Conservation (phyloP, 192 early-diverging fungal genomes). For the Backusella liffmaniae region DNA sequence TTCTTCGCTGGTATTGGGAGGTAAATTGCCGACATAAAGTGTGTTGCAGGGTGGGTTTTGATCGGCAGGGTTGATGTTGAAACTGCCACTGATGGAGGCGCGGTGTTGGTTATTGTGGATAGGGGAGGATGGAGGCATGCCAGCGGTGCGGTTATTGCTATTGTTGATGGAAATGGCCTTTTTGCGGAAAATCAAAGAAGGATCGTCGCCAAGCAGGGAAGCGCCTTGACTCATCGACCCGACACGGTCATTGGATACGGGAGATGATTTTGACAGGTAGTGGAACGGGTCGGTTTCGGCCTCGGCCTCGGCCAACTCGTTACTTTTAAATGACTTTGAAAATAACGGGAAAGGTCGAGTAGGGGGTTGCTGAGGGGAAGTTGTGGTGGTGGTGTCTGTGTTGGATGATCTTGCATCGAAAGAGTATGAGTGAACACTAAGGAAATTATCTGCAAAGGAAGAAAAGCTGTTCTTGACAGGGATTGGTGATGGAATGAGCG, state of each 20-base stretch:
- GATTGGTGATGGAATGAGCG: not conserved
- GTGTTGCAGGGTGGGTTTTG: slow-evolving; percentile 99
- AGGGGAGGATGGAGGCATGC: not conserved
- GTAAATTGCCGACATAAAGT: slow-evolving; percentile 95
- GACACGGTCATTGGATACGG: slow-evolving; percentile 8
- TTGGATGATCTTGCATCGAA: slow-evolving; percentile 19
- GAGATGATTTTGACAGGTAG: slow-evolving; percentile 22
- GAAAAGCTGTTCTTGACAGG: slow-evolving; percentile 27
- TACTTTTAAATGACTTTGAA: not conserved
- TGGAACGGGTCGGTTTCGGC: slow-evolving; percentile 15
- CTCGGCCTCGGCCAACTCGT: slow-evolving; percentile 7
- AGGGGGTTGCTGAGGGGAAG: not conserved
- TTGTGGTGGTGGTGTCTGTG: not conserved
- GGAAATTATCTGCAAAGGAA: slow-evolving; percentile 41
- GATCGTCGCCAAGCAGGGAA: not conserved
- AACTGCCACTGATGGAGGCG: not conserved
- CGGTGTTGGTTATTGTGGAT: not conserved
- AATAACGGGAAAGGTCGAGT: slow-evolving; percentile 1
- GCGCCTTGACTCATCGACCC: not conserved
- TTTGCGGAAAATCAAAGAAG: not conserved
- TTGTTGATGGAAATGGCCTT: not conserved
- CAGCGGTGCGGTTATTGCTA: not conserved
- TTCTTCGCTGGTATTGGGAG: slow-evolving; percentile 84
- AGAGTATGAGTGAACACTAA: slow-evolving; percentile 23
- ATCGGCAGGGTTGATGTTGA: slow-evolving; percentile 51